Conservation (phyloP, 352 stramenopile species). For the Phytophthora pisi region DNA sequence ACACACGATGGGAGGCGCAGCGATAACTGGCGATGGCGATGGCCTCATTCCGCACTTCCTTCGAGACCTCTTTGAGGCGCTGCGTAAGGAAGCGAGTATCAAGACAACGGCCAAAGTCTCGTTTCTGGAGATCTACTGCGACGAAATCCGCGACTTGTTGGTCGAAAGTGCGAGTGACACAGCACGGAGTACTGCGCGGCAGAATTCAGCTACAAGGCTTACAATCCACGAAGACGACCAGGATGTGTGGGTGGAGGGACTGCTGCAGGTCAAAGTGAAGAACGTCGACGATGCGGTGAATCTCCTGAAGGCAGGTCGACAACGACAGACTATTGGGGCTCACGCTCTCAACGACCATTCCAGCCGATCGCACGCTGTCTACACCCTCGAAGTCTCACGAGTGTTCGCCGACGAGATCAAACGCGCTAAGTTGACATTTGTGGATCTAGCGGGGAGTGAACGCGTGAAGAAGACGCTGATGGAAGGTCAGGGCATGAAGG, state of each 20-base stretch:
- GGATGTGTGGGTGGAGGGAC: slow-evolving; percentile 72
- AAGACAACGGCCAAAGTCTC: slow-evolving; percentile 63
- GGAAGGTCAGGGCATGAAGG: slow-evolving; percentile 84
- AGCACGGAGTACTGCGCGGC: slow-evolving; percentile 37
- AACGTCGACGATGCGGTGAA: slow-evolving; percentile 58
- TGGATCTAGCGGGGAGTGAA: slow-evolving; percentile 86
- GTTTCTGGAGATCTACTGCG: slow-evolving; percentile 97
- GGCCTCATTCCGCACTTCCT: slow-evolving; percentile 83
- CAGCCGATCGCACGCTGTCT: slow-evolving; percentile 86
- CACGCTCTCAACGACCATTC: slow-evolving; percentile 85
- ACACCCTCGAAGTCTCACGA: slow-evolving; percentile 76
- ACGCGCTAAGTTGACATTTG: slow-evolving; percentile 66
- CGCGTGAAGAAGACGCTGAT: slow-evolving; percentile 79
- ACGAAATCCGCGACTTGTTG: slow-evolving; percentile 96
- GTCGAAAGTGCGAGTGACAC: slow-evolving; percentile 31
- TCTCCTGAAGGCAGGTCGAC: slow-evolving; percentile 65
- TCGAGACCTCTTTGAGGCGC: slow-evolving; percentile 60
- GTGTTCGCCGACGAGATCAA: slow-evolving; percentile 26
- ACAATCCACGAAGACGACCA: slow-evolving; percentile 48
- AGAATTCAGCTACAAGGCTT: slow-evolving; percentile 31
- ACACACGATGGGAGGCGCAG: slow-evolving; percentile 77
- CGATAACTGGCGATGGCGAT: slow-evolving; percentile 14
- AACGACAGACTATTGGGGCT: slow-evolving; percentile 70
- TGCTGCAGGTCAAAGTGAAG: slow-evolving; percentile 65
- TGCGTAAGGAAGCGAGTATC: slow-evolving; percentile 33